Percentiles rank a stretch among this genome's conserved stretches.
phyloP scores from a whole-genome alignment of 805 yeast species.

The Candida taoyuanica region DNA sequence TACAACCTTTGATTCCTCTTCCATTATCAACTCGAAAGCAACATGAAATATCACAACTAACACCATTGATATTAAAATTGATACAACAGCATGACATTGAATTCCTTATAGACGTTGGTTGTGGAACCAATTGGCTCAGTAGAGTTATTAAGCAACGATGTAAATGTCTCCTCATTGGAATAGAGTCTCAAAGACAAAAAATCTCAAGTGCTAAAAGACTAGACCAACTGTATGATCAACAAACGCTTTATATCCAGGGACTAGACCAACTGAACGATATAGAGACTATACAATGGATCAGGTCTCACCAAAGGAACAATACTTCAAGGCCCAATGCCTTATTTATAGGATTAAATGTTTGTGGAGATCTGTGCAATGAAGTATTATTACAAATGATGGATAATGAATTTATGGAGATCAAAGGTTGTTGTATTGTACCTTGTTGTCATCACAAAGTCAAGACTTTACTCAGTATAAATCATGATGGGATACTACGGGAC shows the following conservation, averaged over 20 bases:
- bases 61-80: background rate
- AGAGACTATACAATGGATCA: slow-evolving; percentile 1
- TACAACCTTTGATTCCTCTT: background rate
- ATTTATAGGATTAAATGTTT: slow-evolving; percentile 16
- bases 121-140: slow-evolving; percentile 11
- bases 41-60: slow-evolving; percentile 12
- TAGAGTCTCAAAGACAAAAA: slow-evolving; percentile 5
- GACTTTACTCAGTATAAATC: slow-evolving; percentile 1
- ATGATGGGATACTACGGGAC: background rate
- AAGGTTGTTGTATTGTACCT: slow-evolving; percentile 8
- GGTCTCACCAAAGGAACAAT: slow-evolving; percentile 5
- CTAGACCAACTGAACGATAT: background rate
- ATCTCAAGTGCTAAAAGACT: slow-evolving; percentile 2
- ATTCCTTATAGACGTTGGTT: slow-evolving; percentile 15
- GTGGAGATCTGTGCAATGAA: slow-evolving; percentile 12
- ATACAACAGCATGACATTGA: slow-evolving; percentile 3
- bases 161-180: no score
- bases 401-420: slow-evolving; percentile 2
- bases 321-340: slow-evolving; percentile 4
- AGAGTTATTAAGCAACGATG: background rate
- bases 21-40: slow-evolving; percentile 12
- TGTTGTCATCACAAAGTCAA: slow-evolving; percentile 17
- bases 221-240: slow-evolving; percentile 3
- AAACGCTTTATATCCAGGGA: background rate
- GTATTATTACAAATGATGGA: background rate